Percentiles rank a stretch among this genome's conserved stretches.
These are phyloP conservation scores for Pecoramyces ruminantium DNA, from an alignment of 192 early-diverging fungal species.

Conservation along the genomic window DNA sequence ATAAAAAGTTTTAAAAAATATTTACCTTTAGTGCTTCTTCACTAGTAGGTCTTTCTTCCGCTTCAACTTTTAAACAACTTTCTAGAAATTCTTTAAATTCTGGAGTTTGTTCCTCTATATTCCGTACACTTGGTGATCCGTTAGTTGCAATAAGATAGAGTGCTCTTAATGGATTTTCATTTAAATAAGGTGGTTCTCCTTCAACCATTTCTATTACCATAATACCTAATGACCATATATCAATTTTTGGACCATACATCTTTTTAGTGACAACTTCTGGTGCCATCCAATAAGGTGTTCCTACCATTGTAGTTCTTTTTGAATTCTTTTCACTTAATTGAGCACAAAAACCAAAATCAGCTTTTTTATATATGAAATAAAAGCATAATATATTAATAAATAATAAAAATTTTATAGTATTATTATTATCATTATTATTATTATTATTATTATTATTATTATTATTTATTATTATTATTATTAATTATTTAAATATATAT, in stretches of 20 bases:
- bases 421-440: no score
- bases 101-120: slow-evolving; percentile 58
- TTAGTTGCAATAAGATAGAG: slow-evolving; percentile 50
- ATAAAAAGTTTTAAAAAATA: no score
- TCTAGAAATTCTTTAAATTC: slow-evolving; percentile 78
- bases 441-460: no score
- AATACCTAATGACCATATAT: slow-evolving; percentile 42
- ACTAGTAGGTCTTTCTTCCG: slow-evolving; percentile 58
- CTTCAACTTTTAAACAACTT: slow-evolving; percentile 69
- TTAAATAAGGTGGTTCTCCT: slow-evolving; percentile 25
- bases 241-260: slow-evolving; percentile 52
- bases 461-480: no score
- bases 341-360: not conserved
- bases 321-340: not conserved
- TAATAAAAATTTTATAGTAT: no score
- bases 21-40: slow-evolving; percentile 17
- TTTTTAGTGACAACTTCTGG: slow-evolving; percentile 87
- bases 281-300: slow-evolving; percentile 96
- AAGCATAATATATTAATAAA: no score
- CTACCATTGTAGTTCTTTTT: slow-evolving; percentile 1
- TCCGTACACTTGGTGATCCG: slow-evolving; percentile 76
- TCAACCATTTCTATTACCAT: slow-evolving; percentile 41
- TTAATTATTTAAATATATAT: slow-evolving; percentile 3
- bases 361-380: not conserved
- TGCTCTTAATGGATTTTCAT: slow-evolving; percentile 18